These are phyloP conservation scores for Platanthera guangdongensis DNA, from an alignment of 106 monocot species.

Conservation along the genomic window DNA sequence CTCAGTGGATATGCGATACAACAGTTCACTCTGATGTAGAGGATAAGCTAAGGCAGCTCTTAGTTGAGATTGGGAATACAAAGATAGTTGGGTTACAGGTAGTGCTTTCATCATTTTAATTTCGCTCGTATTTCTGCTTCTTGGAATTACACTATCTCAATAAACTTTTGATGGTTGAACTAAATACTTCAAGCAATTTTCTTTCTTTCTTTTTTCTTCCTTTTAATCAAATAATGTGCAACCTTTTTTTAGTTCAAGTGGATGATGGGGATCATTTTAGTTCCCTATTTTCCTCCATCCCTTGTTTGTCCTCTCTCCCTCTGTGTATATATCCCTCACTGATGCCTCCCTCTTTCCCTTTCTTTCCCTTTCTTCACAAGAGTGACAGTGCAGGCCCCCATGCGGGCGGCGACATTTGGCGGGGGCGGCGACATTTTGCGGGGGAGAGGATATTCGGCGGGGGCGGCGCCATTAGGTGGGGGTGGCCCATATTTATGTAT, in stretches of 20 bases:
- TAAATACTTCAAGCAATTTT: not conserved
- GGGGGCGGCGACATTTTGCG: too few species aligned
- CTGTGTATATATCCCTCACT: not conserved
- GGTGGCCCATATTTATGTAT: too few species aligned
- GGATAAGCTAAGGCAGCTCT: constrained; percentile 56
- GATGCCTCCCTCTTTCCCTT: not conserved
- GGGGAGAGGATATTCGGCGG: too few species aligned
- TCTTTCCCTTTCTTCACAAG: not conserved
- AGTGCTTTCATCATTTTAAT: not conserved
- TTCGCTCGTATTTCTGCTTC: not conserved
- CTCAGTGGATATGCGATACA: constrained; percentile 68
- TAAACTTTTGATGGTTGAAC: not conserved
- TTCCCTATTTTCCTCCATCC: not conserved
- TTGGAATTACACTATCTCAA: not conserved
- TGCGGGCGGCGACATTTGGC: too few species aligned
- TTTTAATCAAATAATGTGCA: not conserved
- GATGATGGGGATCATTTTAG: not conserved
- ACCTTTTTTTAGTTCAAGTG: not conserved
- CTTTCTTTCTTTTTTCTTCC: not conserved
- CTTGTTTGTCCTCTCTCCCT: not conserved
- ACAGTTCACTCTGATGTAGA: constrained; percentile 84
- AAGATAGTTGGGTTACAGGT: constrained; percentile 95
- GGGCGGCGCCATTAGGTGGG: too few species aligned
- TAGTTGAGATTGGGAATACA: constrained; percentile 63
- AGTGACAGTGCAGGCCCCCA: too few species aligned